Evolutionary conservation across 192 early-diverging fungal genomes (phyloP).

Genomic region (Polychytrium aggregatum): DNA sequence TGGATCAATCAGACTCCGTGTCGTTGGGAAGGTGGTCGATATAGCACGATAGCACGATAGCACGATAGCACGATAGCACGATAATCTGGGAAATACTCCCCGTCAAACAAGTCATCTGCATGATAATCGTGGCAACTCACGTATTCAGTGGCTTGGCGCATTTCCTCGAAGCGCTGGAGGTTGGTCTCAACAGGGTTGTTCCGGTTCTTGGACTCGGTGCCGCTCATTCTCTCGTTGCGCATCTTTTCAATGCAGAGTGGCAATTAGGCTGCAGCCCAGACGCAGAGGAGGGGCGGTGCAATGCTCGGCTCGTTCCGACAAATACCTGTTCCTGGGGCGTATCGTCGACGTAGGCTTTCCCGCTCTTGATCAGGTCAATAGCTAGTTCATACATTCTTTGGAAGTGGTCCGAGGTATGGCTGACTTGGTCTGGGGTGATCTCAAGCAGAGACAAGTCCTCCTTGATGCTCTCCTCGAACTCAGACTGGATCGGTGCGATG

Average conservation of each 20-base stretch:
- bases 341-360: slow-evolving; percentile 89
- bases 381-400: slow-evolving; percentile 76
- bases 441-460: slow-evolving; percentile 88
- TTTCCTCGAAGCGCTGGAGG: slow-evolving; percentile 79
- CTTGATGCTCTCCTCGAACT: slow-evolving; percentile 92
- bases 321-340: slow-evolving; percentile 60
- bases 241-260: too few relatives aligned
- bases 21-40: background rate
- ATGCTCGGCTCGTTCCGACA: background rate
- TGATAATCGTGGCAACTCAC: too few relatives aligned
- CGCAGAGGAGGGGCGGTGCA: background rate
- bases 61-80: too few relatives aligned
- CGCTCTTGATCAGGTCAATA: slow-evolving; percentile 69
- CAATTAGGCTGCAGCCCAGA: background rate
- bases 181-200: slow-evolving; percentile 84
- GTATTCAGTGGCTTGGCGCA: slow-evolving; percentile 72
- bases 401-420: slow-evolving; percentile 94
- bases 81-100: too few relatives aligned
- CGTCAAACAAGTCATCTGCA: too few relatives aligned
- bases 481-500: slow-evolving; percentile 16
- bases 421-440: slow-evolving; percentile 59
- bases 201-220: slow-evolving; percentile 72
- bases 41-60: too few relatives aligned
- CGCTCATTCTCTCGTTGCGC: slow-evolving; percentile 72
- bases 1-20: too few relatives aligned